These are phyloP conservation scores for Verbascum thapsus DNA, from an alignment of 257 asterid species.

Conservation along the genomic window DNA sequence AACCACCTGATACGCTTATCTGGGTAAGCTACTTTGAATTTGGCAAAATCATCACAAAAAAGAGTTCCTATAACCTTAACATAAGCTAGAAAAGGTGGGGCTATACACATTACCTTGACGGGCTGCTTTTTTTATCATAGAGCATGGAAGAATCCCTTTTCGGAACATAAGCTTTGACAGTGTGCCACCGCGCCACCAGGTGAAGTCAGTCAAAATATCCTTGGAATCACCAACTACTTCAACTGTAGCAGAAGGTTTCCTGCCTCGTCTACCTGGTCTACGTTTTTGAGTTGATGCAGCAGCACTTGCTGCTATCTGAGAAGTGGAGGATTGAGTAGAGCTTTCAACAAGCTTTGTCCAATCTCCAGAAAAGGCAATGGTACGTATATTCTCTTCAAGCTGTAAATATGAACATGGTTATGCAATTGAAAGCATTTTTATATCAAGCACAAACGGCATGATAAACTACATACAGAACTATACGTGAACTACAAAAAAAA, in stretches of 20 bases:
- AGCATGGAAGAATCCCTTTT: constrained; percentile 59
- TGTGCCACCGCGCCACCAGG: constrained; percentile 85
- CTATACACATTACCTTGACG: constrained; percentile 56
- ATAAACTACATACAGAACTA: constrained; percentile 19
- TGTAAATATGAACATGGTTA: constrained; percentile 41
- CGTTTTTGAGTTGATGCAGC: constrained; percentile 70
- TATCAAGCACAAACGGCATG: constrained; percentile 28
- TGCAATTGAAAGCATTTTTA: constrained; percentile 23
- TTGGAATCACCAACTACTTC: constrained; percentile 51
- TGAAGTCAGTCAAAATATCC: constrained; percentile 44
- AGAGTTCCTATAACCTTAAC: constrained; percentile 22
- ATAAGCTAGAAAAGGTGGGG: constrained; percentile 23
- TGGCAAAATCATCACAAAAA: neutral
- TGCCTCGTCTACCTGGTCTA: constrained; percentile 78
- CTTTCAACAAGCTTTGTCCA: constrained; percentile 73
- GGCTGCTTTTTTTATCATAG: constrained; percentile 55
- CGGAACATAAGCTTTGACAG: constrained; percentile 53
- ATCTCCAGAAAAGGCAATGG: constrained; percentile 69
- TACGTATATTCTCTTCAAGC: constrained; percentile 79
- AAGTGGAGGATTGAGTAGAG: constrained; percentile 49
- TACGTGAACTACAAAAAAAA: neutral
- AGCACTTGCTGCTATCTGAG: constrained; percentile 47
- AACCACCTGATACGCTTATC: constrained; percentile 60
- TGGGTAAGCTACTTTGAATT: constrained; percentile 28
- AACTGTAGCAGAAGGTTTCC: constrained; percentile 46